Percentiles rank a stretch among this genome's conserved stretches.
Conservation (phyloP, 345 rosid genomes). For the Hibiscus tridactylites region DNA sequence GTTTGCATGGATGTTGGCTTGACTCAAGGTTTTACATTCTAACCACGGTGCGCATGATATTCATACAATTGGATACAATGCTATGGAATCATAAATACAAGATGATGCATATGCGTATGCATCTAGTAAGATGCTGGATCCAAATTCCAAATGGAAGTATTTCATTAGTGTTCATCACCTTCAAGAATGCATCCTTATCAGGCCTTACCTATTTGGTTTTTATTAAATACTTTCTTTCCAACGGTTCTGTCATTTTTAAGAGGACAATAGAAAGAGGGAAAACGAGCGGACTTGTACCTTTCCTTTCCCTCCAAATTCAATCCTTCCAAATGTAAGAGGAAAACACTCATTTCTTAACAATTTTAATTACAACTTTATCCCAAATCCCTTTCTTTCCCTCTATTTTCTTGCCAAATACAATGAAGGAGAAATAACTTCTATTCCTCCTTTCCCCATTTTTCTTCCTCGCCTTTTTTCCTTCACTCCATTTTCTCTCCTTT, state of each 20-base stretch:
- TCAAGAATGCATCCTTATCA: not conserved
- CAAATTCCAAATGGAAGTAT: not conserved
- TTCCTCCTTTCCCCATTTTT: not conserved
- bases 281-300: not conserved
- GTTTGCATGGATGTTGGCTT: not conserved
- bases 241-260: too few relatives aligned
- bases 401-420: not conserved
- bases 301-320: not conserved
- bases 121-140: not conserved
- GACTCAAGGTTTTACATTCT: not conserved
- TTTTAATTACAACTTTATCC: not conserved
- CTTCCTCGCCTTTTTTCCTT: not conserved
- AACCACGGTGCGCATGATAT: not conserved
- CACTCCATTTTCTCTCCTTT: not conserved
- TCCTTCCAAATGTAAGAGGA: not conserved
- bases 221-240: too few relatives aligned
- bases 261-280: too few relatives aligned
- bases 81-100: not conserved
- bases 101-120: not conserved
- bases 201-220: too few relatives aligned
- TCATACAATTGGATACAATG: not conserved
- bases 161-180: not conserved
- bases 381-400: not conserved
- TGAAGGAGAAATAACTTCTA: not conserved
- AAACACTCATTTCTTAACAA: not conserved